Evolutionary conservation across 202 grass and related monocot genomes (phyloP), one percentile per base, ranked within the genome.

Genomic region (Digitaria exilis): DNA sequence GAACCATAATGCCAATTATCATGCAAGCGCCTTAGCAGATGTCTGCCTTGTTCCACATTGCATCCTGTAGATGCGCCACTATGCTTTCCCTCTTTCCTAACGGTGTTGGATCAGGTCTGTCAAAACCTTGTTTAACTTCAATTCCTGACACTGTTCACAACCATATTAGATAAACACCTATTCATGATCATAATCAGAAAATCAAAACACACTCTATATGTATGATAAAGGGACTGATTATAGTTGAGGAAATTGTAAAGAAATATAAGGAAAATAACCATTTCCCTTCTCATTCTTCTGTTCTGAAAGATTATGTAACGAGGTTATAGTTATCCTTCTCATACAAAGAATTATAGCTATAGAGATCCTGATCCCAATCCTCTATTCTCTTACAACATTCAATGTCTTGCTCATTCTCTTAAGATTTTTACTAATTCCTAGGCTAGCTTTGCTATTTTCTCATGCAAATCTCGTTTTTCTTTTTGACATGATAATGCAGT

Each of bases 51-150:
- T n/a, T 17, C 26, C 29, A 2, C 17, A 56, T 69, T 71, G 25
- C 54, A 59, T 66, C 5, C 3, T 87, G 35, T 69, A 41, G 24
- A 37, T 71, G 44, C 45, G 21, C 26, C 16, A 37, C 21, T 75
- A 42, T 80, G 32, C 17, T 65, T 6, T 84, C 24, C 21, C 35
- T 77, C n/a, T 81, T 81, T 71, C 56, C 7, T 19, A 21, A 65
- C 57, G 45, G 1, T 34, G 29, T n/a, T 34, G 30, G 17, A 54
- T 78, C 19, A 29, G 19, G 22, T 37, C 35, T 37, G 35, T 59
- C 50, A 58, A 66, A 73, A 15, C 21, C 57, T 79, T 45, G 14
- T 71, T 77, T 65, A 26, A 12, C 57, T 74, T 24, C 6, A 17
- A 32, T 12, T 25, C 11, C 32, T 31, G 58, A 14, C 4, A 48